These are phyloP conservation scores for Kazachstania viticola DNA, from an alignment of 805 yeast genomes.

Conservation along the genomic window DNA sequence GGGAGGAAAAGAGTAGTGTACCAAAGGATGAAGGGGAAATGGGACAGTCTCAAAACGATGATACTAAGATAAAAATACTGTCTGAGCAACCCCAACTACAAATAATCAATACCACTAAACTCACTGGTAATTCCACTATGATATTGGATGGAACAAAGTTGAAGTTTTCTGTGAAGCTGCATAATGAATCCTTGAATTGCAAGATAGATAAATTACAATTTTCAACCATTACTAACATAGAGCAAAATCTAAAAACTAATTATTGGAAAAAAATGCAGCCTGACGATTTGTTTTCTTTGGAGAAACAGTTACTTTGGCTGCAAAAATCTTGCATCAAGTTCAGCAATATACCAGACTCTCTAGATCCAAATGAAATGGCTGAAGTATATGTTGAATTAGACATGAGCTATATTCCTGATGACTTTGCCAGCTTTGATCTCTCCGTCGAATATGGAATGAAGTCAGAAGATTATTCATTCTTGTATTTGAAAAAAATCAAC, in stretches of 20 bases:
- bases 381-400: conserved; percentile 17
- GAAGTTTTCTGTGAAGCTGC: conserved; percentile 10
- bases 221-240: conserved; percentile 15
- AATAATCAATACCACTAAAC: conserved; percentile 13
- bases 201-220: conserved; percentile 17
- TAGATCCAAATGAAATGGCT: conserved; percentile 16
- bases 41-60: conserved; percentile 1
- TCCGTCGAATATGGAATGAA: conserved; percentile 20
- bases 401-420: conserved; percentile 13
- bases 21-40: not conserved
- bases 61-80: conserved; percentile 11
- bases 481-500: conserved; percentile 16
- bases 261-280: conserved; percentile 20
- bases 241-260: conserved; percentile 14
- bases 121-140: conserved; percentile 20
- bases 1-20: conserved; percentile 5
- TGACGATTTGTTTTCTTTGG: conserved; percentile 21
- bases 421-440: conserved; percentile 15
- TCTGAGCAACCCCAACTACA: conserved; percentile 24
- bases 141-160: conserved; percentile 23
- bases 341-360: conserved; percentile 8
- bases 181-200: conserved; percentile 20
- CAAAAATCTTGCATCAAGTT: conserved; percentile 12
- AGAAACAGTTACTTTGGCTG: conserved; percentile 17
- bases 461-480: conserved; percentile 6